Evolutionary conservation across 306 rosid species (phyloP), one percentile per base, ranked within the genome.

Genomic region (Rosa rugosa): DNA sequence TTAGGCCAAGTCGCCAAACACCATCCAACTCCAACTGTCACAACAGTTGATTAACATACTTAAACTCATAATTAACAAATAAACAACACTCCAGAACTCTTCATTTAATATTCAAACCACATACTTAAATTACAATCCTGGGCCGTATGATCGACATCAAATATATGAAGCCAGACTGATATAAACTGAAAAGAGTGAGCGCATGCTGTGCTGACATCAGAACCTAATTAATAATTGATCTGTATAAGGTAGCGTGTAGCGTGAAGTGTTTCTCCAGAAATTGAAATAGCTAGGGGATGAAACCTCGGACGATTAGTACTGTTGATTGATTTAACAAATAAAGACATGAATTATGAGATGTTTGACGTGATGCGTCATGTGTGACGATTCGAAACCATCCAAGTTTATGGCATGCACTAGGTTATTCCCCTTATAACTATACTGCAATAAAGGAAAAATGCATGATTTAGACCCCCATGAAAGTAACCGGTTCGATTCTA

Each of bases 341-440:
- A 59, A 46, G 3, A 47, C 54, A 49, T 57, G 31, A 0, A 18
- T 74, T 11, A 44, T 72, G 47, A 72, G 25, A 50, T 68, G 54
- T 20, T 76, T 14, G 77, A 50, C 47, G 68, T 81, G 84, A 76
- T 79, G 68, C 59, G 69, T 81, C 81, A 76, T 75, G 59, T 25
- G 8, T 80, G 56, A 73, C 66, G 42, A 66, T 59, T 27, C 41
- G 67, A 27, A 44, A 49, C n/a, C 36, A 36, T 72, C 10, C 62
- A 10, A 65, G 25, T 53, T 38, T 40, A 11, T 60, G 66, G 74
- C 70, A 12, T 66, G 79, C 75, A 11, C 71, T 25, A 11, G 34
- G 34, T 3, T 59, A 59, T 23, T 59, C 65, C 5, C 25, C 66
- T n/a, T 9, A 2, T 22, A 25, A 62, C 67, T 62, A 25, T 62